Percentiles rank a stretch among this genome's conserved stretches.
These are phyloP conservation scores for Austroboletus rostrupii DNA, from an alignment of 1,284 basidiomycete genomes.

Conservation along the genomic window DNA sequence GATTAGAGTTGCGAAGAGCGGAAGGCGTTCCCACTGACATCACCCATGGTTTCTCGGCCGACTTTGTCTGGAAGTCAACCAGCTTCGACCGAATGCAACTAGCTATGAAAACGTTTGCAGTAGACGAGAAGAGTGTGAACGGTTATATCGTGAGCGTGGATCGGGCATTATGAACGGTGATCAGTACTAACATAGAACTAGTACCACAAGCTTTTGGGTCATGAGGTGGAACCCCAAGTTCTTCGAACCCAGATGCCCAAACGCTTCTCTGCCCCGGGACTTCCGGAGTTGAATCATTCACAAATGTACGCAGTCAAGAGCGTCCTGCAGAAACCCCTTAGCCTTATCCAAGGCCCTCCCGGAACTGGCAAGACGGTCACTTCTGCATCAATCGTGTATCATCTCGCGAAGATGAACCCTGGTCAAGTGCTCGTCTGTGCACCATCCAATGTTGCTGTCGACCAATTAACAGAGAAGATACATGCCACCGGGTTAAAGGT, in stretches of 20 bases:
- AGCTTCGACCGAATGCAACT: constrained; percentile 99
- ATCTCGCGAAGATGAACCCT: constrained; percentile 98
- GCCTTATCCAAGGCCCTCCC: constrained; percentile 96
- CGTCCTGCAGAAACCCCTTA: constrained; percentile 97
- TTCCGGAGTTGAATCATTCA: constrained; percentile 98
- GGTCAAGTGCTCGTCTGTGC: constrained; percentile 99
- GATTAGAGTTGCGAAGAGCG: constrained; percentile 83
- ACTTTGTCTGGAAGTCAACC: constrained; percentile 99
- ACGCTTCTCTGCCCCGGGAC: constrained; percentile 92
- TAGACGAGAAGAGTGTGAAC: constrained; percentile 98
- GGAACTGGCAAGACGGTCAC: constrained; percentile 99
- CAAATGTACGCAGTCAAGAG: constrained; percentile 99
- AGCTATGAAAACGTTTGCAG: constrained; percentile 99
- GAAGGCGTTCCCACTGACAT: constrained; percentile 95
- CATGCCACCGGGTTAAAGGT: constrained; percentile 96
- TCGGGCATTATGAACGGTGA: not conserved
- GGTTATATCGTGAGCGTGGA: constrained; percentile 78
- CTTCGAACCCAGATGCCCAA: constrained; percentile 94
- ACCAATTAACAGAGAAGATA: constrained; percentile 98
- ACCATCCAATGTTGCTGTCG: constrained; percentile 98
- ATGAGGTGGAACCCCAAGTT: constrained; percentile 89
- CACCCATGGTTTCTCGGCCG: constrained; percentile 92
- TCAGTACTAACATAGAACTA: constrained; percentile 33
- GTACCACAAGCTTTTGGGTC: constrained; percentile 98
- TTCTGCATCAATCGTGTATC: constrained; percentile 98